phyloP scores from a whole-genome alignment of 148 eudicot species.

The Heliamphora exappendiculata region DNA sequence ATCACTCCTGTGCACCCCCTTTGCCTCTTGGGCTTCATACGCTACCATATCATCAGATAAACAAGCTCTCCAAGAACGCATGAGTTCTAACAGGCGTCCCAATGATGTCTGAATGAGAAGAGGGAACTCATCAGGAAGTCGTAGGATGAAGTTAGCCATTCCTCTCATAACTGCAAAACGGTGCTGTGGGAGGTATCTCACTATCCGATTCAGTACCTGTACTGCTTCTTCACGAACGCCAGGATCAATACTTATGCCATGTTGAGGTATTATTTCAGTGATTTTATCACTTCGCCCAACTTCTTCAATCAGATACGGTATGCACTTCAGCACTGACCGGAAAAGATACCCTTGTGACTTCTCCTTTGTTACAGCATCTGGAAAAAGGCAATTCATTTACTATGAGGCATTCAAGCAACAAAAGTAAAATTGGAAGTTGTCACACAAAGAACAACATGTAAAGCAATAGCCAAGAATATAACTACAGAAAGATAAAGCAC shows the following conservation, averaged over 20 bases:
- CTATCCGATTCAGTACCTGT: conserved; percentile 91
- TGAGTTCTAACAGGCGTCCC: conserved; percentile 81
- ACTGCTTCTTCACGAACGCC: conserved; percentile 99
- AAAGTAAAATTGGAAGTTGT: background rate
- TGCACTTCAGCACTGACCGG: conserved; percentile 94
- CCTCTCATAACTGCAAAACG: conserved; percentile 99
- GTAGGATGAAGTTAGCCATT: conserved; percentile 86
- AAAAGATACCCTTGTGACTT: conserved; percentile 95
- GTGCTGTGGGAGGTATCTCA: conserved; percentile 88
- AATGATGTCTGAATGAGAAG: conserved; percentile 96
- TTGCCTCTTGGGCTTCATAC: conserved; percentile 53
- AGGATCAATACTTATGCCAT: conserved; percentile 97
- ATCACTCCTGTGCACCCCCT: conserved; percentile 52
- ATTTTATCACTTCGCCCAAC: conserved; percentile 97
- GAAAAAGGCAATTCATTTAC: conserved; percentile 13
- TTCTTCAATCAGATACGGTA: conserved; percentile 95
- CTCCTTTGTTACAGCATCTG: conserved; percentile 92
- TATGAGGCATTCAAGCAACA: conserved; percentile 4
- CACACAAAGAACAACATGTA: background rate
- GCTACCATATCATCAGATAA: conserved; percentile 68
- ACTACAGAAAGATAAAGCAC: background rate
- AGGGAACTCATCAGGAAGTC: conserved; percentile 96
- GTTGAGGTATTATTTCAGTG: conserved; percentile 96
- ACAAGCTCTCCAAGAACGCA: conserved; percentile 97
- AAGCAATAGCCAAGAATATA: background rate